These are phyloP conservation scores for Zygosaccharomyces sapae DNA, from an alignment of 1,139 yeast genomes.

Conservation along the genomic window DNA sequence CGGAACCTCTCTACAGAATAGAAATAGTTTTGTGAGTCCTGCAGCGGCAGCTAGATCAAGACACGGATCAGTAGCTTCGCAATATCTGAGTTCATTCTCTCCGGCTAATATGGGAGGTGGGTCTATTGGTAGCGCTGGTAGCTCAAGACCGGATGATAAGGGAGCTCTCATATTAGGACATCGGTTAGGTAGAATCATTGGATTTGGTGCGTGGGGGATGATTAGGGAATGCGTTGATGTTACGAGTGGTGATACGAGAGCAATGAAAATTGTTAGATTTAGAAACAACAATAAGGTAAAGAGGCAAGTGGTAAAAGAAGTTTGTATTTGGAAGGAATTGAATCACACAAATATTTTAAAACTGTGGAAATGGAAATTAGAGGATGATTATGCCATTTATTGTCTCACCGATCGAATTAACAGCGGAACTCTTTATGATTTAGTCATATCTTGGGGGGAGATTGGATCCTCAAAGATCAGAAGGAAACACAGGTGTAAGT, in stretches of 20 bases:
- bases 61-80: conserved; percentile 42
- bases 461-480: conserved; percentile 34
- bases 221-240: conserved; percentile 64
- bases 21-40: conserved; percentile 4
- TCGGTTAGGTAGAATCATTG: conserved; percentile 71
- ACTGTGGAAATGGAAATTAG: conserved; percentile 51
- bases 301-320: conserved; percentile 63
- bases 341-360: conserved; percentile 64
- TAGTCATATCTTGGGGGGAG: conserved; percentile 66
- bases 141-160: conserved; percentile 45
- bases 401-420: conserved; percentile 65
- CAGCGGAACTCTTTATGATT: conserved; percentile 80
- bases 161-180: conserved; percentile 60
- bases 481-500: conserved; percentile 37
- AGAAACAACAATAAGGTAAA: conserved; percentile 43
- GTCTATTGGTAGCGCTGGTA: conserved; percentile 11
- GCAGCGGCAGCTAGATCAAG: conserved; percentile 19
- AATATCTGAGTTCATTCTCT: conserved; percentile 39
- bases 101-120: conserved; percentile 26
- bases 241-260: conserved; percentile 48
- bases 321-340: conserved; percentile 66
- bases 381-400: conserved; percentile 60
- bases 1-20: conserved; percentile 21
- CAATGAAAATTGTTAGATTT: conserved; percentile 71
- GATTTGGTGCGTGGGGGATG: conserved; percentile 89